Base-by-base conservation (phyloP, 2,329 filamentous ascomycete species). In the Rutstroemia sp. region DNA sequence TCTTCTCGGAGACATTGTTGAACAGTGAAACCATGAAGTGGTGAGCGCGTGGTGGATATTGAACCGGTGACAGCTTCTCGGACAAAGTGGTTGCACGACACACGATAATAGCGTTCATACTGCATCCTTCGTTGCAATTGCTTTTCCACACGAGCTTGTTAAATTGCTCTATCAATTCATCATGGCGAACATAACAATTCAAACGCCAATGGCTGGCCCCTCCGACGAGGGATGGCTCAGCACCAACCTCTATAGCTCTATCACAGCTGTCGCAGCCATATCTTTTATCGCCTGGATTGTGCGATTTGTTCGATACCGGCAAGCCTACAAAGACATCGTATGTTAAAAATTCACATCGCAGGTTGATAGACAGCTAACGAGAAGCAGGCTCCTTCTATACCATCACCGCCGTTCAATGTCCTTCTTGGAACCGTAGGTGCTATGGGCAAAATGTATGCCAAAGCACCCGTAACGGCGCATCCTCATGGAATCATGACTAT, bases 401-500 rank as follows among this genome's bases (percentile, higher is more conserved):
- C 53, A 17, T 56, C 47, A 5, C 53, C 53, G 3, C 53, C 53
- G 27, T 56, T 56, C 39, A 56, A 27, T 44, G 34, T 50, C 27
- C 7, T 56, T 7, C 7, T 51, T 2, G 53, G 53, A 23, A 56
- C 53, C 7, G n/a, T 56, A 12, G 39, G 39, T 12, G 41, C 47
- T 2, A 44, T 56, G 25, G 53, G 47, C 5, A 41, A 51, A 12
- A 48, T 51, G 16, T 56, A 51, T 51, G 30, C 38, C 21, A 39
- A 45, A 14, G 53, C 53, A 27, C 53, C 53, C 8, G 19, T 44
- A 25, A 45, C 25, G n/a, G 39, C 41, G 4, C 53, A 56, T 37
- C 53, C 53, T 27, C 53, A 56, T 45, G 47, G 38, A 3, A 56
- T 56, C n/a, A 56, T 56, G 53, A 56, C 53, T 10, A 51, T 56